Percentiles rank a stretch among this genome's conserved stretches.
Evolutionary conservation across 2,329 filamentous ascomycete species (phyloP).

Genomic region (Didymella lethalis): DNA sequence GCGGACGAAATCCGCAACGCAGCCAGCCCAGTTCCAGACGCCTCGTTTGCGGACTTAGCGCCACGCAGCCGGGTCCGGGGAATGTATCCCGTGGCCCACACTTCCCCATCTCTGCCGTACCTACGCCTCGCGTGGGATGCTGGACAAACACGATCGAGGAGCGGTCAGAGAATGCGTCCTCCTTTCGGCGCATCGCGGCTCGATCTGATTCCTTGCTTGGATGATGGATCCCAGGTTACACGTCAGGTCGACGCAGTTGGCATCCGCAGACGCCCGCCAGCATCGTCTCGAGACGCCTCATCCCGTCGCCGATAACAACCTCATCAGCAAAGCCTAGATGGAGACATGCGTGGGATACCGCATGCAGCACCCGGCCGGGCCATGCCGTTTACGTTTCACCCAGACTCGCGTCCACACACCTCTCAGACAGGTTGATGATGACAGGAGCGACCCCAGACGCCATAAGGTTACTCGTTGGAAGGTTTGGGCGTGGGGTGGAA

Average conservation of each 20-base stretch:
- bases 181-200: conserved; percentile 14
- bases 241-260: conserved; percentile 9
- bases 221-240: conserved; percentile 22
- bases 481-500: conserved; percentile 44
- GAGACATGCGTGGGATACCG: conserved; percentile 23
- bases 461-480: conserved; percentile 26
- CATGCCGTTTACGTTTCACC: conserved; percentile 22
- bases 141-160: conserved; percentile 25
- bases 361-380: conserved; percentile 15
- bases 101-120: conserved; percentile 31
- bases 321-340: conserved; percentile 17
- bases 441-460: conserved; percentile 33
- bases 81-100: conserved; percentile 36
- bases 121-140: conserved; percentile 37
- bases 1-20: conserved; percentile 17
- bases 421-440: conserved; percentile 23
- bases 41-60: conserved; percentile 28
- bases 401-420: conserved; percentile 17
- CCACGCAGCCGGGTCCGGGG: conserved; percentile 35
- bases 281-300: conserved; percentile 23
- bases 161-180: conserved; percentile 37
- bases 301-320: conserved; percentile 22
- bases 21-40: conserved; percentile 22
- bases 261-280: conserved; percentile 17
- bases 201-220: conserved; percentile 23